These are phyloP conservation scores for Aspergillus piperis DNA, from an alignment of 2,329 filamentous ascomycete genomes.

Conservation along the genomic window DNA sequence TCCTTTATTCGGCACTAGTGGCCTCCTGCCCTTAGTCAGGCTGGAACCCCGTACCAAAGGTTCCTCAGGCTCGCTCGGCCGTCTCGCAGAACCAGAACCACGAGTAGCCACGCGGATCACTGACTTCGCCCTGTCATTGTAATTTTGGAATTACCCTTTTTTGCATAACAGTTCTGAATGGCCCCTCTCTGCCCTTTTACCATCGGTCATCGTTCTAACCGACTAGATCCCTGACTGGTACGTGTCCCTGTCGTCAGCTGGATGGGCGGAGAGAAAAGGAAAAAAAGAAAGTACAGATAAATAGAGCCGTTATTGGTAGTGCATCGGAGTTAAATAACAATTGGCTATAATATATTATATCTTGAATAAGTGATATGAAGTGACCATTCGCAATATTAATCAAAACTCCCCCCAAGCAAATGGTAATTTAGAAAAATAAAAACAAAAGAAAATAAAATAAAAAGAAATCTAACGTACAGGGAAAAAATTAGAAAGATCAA, in stretches of 20 bases:
- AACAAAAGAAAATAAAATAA: neutral
- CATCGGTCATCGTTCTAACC: slow-evolving; percentile 14
- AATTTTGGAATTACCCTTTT: neutral
- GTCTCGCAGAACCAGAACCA: neutral
- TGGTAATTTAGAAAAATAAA: neutral
- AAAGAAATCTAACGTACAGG: neutral
- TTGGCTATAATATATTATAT: neutral
- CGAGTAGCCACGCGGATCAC: slow-evolving; percentile 12
- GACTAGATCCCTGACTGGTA: slow-evolving; percentile 21
- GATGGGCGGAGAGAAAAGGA: slow-evolving; percentile 3
- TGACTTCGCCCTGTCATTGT: slow-evolving; percentile 5
- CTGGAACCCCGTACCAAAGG: slow-evolving; percentile 10
- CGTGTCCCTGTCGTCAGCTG: slow-evolving; percentile 26
- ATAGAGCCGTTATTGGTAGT: neutral
- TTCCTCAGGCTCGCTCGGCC: slow-evolving; percentile 1
- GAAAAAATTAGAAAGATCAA: neutral
- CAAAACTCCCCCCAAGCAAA: neutral
- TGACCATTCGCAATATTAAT: too few relatives aligned
- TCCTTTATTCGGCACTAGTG: slow-evolving; percentile 5
- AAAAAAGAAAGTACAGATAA: neutral
- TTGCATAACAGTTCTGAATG: neutral
- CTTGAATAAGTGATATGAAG: too few relatives aligned
- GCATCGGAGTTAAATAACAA: neutral
- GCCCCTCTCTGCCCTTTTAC: slow-evolving; percentile 9
- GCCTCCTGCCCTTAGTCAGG: slow-evolving; percentile 11